Conservation (phyloP, 106 monocot genomes). For the Dactylorhiza incarnata region DNA sequence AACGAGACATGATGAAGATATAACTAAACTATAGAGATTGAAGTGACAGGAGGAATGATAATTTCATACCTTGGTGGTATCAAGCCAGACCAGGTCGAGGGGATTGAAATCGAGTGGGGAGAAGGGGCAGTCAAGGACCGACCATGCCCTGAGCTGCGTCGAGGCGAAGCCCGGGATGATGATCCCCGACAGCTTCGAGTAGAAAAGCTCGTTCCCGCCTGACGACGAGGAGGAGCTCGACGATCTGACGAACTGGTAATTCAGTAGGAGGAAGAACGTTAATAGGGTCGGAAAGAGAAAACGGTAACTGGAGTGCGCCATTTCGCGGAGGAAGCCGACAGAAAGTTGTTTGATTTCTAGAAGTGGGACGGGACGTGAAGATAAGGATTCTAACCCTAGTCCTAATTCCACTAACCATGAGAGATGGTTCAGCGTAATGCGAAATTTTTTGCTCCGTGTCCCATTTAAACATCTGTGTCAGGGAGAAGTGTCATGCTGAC, state of each 20-base stretch:
- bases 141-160: conserved; percentile 97
- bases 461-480: no score
- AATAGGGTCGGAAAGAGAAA: background rate
- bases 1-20: background rate
- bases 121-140: conserved; percentile 90
- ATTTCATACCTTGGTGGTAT: conserved; percentile 58
- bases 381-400: background rate
- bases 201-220: conserved; percentile 8
- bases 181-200: conserved; percentile 83
- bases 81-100: conserved; percentile 95
- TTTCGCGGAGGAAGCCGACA: background rate
- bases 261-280: background rate
- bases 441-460: no score
- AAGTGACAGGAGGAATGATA: background rate
- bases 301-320: background rate
- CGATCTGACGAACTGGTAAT: background rate
- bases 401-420: no score
- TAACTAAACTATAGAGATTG: background rate
- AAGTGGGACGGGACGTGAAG: background rate
- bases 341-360: background rate
- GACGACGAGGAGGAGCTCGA: background rate
- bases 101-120: conserved; percentile 98
- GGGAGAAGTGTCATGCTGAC: no score
- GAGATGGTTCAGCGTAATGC: no score
- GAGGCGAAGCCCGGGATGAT: conserved; percentile 99